These are phyloP conservation scores for Trichoderma erinaceum DNA, from an alignment of 495 filamentous ascomycete species.

Conservation along the genomic window DNA sequence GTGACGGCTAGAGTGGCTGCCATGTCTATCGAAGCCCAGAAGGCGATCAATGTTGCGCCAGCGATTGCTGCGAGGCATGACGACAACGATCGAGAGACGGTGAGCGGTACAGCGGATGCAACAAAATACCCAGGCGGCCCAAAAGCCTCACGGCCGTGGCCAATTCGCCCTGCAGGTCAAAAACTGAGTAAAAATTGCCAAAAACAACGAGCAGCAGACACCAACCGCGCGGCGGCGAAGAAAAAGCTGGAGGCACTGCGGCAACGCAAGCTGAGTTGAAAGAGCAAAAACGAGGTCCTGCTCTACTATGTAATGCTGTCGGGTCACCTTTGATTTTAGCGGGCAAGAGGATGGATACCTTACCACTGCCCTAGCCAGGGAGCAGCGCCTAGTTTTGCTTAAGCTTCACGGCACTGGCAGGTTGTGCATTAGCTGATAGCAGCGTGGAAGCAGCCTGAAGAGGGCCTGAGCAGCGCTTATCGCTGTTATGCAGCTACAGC, in stretches of 20 bases:
- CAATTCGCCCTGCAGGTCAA: background rate
- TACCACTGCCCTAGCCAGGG: background rate
- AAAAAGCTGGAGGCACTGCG: background rate
- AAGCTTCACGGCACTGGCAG: background rate
- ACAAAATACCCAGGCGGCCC: background rate
- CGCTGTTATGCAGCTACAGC: background rate
- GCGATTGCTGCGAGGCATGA: constrained; percentile 5
- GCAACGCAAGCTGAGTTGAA: background rate
- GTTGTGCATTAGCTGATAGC: constrained; percentile 7
- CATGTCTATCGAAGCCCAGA: constrained; percentile 13
- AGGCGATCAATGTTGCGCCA: constrained; percentile 15
- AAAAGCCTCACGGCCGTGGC: background rate
- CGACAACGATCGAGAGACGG: constrained; percentile 2
- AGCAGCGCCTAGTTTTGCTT: constrained; percentile 1
- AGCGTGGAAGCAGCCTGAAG: background rate
- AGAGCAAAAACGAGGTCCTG: background rate
- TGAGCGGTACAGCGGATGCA: background rate
- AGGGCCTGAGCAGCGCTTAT: background rate
- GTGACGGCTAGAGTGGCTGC: constrained; percentile 6
- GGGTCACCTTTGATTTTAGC: background rate
- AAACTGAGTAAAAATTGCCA: background rate
- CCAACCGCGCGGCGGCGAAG: background rate
- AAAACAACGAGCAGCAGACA: background rate
- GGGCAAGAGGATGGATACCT: background rate
- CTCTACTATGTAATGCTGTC: background rate